These are phyloP conservation scores for Penicillium olsonii DNA, from an alignment of 2,329 filamentous ascomycete species.

Conservation along the genomic window DNA sequence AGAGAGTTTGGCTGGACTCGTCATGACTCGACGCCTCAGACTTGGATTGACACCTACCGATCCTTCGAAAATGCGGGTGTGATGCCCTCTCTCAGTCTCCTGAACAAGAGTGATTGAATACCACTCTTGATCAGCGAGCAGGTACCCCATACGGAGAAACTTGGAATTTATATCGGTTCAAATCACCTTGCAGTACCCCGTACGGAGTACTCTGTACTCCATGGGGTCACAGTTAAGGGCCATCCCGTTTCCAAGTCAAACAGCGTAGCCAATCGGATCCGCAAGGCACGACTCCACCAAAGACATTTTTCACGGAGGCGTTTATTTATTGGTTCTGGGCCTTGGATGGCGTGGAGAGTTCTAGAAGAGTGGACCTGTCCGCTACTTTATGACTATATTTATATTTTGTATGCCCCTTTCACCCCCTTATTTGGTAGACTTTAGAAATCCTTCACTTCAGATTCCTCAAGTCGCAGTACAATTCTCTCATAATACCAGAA, in stretches of 20 bases:
- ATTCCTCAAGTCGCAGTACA: no score
- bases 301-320: background rate
- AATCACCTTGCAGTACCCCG: no score
- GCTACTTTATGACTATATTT: background rate
- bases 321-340: background rate
- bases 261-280: background rate
- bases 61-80: conserved; percentile 26
- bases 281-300: background rate
- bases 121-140: background rate
- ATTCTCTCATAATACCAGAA: no score
- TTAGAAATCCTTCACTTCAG: no score
- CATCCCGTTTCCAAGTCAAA: no score
- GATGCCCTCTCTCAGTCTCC: conserved; percentile 10
- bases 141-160: no score
- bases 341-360: background rate
- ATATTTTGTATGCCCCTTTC: background rate
- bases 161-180: no score
- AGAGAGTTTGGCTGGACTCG: conserved; percentile 24
- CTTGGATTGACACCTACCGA: conserved; percentile 26
- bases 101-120: background rate
- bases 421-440: no score
- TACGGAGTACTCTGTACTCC: no score
- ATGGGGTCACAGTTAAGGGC: no score
- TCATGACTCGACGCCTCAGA: conserved; percentile 21
- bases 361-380: background rate